Conservation (phyloP, 345 rosid genomes). For the Populus nigra region DNA sequence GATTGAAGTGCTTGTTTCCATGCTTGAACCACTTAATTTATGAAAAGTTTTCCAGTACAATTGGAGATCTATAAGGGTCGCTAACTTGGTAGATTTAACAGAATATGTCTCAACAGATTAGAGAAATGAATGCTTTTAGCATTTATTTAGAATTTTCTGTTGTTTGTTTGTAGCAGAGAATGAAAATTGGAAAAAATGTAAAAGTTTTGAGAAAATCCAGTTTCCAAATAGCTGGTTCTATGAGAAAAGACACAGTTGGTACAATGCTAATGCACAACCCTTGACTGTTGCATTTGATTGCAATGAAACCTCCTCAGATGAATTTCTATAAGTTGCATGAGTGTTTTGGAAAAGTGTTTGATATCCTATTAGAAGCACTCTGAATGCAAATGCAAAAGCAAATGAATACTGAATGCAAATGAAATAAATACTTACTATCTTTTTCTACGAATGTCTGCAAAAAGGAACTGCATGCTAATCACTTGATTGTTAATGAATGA, state of each 20-base stretch:
- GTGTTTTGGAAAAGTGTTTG: not conserved
- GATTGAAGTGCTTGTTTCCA: not conserved
- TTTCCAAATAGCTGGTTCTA: not conserved
- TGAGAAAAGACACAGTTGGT: not conserved
- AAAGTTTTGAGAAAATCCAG: not conserved
- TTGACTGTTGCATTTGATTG: not conserved
- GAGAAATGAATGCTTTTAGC: slow-evolving; percentile 1
- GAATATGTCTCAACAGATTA: not conserved
- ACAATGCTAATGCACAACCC: not conserved
- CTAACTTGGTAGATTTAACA: not conserved
- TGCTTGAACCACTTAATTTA: not conserved
- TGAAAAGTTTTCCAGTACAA: not conserved
- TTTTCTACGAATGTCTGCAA: not conserved
- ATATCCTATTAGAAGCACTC: not conserved
- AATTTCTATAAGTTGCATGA: not conserved
- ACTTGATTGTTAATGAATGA: not conserved
- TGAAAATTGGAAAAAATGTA: not conserved
- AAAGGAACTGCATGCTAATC: not conserved
- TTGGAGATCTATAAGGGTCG: not conserved
- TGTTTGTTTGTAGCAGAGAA: not conserved
- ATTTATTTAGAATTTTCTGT: not conserved
- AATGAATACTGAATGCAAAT: not conserved
- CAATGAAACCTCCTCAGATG: not conserved
- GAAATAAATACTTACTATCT: not conserved
- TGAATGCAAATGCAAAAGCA: not conserved